Evolutionary conservation across 495 filamentous ascomycete genomes (phyloP).

Genomic region (Aspergillus campestris): DNA sequence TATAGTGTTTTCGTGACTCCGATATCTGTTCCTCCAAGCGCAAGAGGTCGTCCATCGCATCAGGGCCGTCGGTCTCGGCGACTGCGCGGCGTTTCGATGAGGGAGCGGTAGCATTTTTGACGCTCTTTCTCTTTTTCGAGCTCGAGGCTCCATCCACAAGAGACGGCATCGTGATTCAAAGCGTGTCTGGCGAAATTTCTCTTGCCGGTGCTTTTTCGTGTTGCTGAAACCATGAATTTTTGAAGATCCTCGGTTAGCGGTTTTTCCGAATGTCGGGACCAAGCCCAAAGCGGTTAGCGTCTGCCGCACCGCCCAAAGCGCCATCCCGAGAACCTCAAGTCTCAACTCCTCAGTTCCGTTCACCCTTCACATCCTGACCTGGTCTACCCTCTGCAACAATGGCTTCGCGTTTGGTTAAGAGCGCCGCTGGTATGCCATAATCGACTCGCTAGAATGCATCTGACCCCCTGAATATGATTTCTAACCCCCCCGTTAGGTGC

Average conservation of each 20-base stretch:
- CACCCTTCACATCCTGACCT: slow-evolving; percentile 32
- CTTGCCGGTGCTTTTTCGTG: slow-evolving; percentile 12
- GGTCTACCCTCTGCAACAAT: slow-evolving; percentile 53
- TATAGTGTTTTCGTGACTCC: slow-evolving; percentile 82
- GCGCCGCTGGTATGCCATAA: slow-evolving; percentile 69
- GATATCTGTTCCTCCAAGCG: slow-evolving; percentile 68
- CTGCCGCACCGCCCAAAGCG: slow-evolving; percentile 77
- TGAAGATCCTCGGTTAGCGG: slow-evolving; percentile 24
- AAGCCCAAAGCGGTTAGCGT: slow-evolving; percentile 70
- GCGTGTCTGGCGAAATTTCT: background rate
- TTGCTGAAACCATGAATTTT: slow-evolving; percentile 20
- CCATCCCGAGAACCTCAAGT: slow-evolving; percentile 48
- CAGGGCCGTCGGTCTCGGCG: slow-evolving; percentile 33
- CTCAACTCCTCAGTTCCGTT: slow-evolving; percentile 35
- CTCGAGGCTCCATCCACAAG: slow-evolving; percentile 11
- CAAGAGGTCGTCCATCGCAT: slow-evolving; percentile 51
- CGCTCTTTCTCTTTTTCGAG: slow-evolving; percentile 38
- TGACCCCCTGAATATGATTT: slow-evolving; percentile 8
- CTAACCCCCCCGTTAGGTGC: slow-evolving; percentile 55
- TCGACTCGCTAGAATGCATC: background rate
- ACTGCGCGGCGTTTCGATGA: slow-evolving; percentile 41
- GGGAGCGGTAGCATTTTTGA: slow-evolving; percentile 25
- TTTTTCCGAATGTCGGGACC: slow-evolving; percentile 43
- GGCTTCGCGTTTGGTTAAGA: slow-evolving; percentile 91
- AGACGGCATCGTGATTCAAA: slow-evolving; percentile 25